A percentile compares a stretch with the other conserved stretches of the same genome.
phyloP scores from a whole-genome alignment of 306 rosid genomes.

The Dryas alaskensis region DNA sequence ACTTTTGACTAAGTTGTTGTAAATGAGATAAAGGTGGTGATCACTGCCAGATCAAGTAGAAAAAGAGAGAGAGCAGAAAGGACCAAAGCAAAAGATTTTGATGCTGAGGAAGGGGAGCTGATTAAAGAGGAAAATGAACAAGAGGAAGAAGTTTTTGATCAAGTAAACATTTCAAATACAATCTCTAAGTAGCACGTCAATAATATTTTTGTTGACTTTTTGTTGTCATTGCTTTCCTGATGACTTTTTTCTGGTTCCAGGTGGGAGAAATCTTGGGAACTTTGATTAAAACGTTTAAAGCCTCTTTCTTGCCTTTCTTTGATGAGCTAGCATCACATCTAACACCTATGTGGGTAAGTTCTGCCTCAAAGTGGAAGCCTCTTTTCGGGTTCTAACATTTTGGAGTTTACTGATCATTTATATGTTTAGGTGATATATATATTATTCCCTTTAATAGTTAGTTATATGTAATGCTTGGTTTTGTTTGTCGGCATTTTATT shows the following conservation, averaged over 20 bases:
- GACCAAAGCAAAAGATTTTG: conserved; percentile 93
- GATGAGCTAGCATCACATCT: conserved; percentile 86
- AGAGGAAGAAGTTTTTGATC: conserved; percentile 99
- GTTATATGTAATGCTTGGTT: not conserved
- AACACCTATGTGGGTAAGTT: conserved; percentile 99
- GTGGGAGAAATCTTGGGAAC: conserved; percentile 98
- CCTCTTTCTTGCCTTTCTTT: conserved; percentile 90
- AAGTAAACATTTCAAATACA: conserved; percentile 51
- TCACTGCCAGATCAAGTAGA: conserved; percentile 93
- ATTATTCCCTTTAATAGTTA: not conserved
- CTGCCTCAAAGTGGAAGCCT: conserved; percentile 1
- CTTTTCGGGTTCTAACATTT: not conserved
- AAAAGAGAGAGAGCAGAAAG: conserved; percentile 86
- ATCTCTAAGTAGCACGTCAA: not conserved
- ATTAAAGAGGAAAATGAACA: conserved; percentile 98
- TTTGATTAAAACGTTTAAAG: conserved; percentile 92
- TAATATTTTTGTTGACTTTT: conserved; percentile 5
- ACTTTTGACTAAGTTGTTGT: too few species aligned
- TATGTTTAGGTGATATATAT: too few species aligned
- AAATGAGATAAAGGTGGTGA: conserved; percentile 86
- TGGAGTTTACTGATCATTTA: not conserved
- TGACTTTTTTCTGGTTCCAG: conserved; percentile 42
- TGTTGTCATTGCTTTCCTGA: conserved; percentile 10
- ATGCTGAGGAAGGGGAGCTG: conserved; percentile 85
- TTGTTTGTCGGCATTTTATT: not conserved